Base-by-base conservation (phyloP, 371 early-diverging fungal genomes). In the Mucor racemosus region DNA sequence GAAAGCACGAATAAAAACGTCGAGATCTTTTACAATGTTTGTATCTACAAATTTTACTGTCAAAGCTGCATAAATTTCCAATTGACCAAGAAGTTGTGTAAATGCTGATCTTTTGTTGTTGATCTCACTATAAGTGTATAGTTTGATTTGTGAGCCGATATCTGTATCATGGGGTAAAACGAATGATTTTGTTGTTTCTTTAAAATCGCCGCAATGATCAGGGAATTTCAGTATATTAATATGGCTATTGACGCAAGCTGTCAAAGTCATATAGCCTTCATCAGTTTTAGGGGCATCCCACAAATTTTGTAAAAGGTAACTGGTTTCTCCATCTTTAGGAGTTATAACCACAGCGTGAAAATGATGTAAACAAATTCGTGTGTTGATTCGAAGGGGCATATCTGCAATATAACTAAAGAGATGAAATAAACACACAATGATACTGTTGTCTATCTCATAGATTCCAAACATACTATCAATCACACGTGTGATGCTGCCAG, bases 381-480 rank as follows among this genome's bases (percentile, higher is more conserved):
- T 72, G 0, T 68, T 56, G 1, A 64, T 38, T n/a, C 76, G 79
- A 46, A 58, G 71, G 2, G 79, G 79, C 5, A 50, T 53, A 4
- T 54, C n/a, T 5, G 62, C 57, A 3, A 39, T 13, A 53, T 74
- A 74, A 6, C 63, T 44, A 1, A 53, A 39, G 21, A 53, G 62
- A 19, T 79, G 62, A 60, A 74, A 76, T 2, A 79, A 39, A 39
- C 73, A 68, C 0, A 76, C 7, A 8, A 74, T 44, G 3, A 59
- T 11, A 4, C n/a, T 48, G 9, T 60, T 13, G 19, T 80, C 68
- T 0, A 80, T 13, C 58, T 77, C 78, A 31, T 77, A 80, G 0
- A 77, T 58, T 0, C 80, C 80, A 42, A 76, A 69, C 33, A 68
- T 19, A 11, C 58, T 39, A 56, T 77, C 78, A 50, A 80, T 66